phyloP scores from a whole-genome alignment of 2,329 filamentous ascomycete species.

The Polytolypa hystricis region DNA sequence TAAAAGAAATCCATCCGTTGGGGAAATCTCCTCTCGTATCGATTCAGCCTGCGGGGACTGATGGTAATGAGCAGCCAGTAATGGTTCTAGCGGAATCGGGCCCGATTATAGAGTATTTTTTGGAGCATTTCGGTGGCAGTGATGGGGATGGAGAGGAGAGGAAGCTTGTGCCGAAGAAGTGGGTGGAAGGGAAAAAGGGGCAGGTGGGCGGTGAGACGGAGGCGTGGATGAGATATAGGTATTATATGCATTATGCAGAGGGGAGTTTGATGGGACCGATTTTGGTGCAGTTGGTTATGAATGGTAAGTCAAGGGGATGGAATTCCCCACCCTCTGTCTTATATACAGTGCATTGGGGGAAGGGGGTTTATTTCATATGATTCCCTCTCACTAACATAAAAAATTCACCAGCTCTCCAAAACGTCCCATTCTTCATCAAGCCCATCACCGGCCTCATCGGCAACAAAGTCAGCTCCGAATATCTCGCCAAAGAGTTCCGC shows the following conservation, averaged over 20 bases:
- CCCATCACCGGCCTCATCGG: slow-evolving; percentile 50
- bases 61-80: too few relatives aligned
- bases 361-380: too few relatives aligned
- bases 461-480: slow-evolving; percentile 29
- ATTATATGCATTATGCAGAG: slow-evolving; percentile 75
- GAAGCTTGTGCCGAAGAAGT: slow-evolving; percentile 43
- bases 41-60: slow-evolving; percentile 43
- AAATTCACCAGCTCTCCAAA: slow-evolving; percentile 31
- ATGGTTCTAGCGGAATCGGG: slow-evolving; percentile 70
- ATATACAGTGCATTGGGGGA: too few relatives aligned
- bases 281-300: slow-evolving; percentile 52
- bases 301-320: slow-evolving; percentile 38
- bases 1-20: slow-evolving; percentile 69
- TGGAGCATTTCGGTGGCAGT: slow-evolving; percentile 49
- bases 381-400: not conserved
- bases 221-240: slow-evolving; percentile 50
- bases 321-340: too few relatives aligned
- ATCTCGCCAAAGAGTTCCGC: slow-evolving; percentile 30
- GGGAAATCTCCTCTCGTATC: slow-evolving; percentile 77
- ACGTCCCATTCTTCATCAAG: slow-evolving; percentile 57
- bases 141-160: slow-evolving; percentile 14
- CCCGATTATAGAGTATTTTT: slow-evolving; percentile 70
- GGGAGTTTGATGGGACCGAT: slow-evolving; percentile 69
- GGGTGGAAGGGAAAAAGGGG: slow-evolving; percentile 42
- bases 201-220: slow-evolving; percentile 48